Conservation (phyloP, 2,329 filamentous ascomycete genomes). For the Hirsutella rhossiliensis region DNA sequence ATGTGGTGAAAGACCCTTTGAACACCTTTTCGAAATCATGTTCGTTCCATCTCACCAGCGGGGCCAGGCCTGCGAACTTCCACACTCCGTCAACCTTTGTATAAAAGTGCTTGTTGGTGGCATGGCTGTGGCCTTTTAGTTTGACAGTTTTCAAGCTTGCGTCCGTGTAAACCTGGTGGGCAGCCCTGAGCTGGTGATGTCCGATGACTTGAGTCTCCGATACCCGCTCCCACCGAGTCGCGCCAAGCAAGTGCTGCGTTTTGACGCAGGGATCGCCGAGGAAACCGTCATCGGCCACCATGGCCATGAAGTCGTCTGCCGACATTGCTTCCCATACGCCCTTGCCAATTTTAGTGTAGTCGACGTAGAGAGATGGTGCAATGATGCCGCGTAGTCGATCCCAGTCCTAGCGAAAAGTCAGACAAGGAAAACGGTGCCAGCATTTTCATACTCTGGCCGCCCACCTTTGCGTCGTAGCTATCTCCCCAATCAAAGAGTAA, state of each 20-base stretch:
- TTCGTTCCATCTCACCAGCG: slow-evolving; percentile 45
- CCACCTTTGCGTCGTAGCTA: too few relatives aligned
- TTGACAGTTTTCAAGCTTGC: slow-evolving; percentile 37
- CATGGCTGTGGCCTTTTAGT: slow-evolving; percentile 40
- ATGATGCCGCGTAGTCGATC: not conserved
- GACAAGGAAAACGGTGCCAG: not conserved
- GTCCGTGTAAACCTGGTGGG: slow-evolving; percentile 48
- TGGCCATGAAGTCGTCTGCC: slow-evolving; percentile 46
- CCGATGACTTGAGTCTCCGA: slow-evolving; percentile 46
- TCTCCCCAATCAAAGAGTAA: too few relatives aligned
- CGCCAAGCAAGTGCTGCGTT: slow-evolving; percentile 54
- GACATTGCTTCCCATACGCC: slow-evolving; percentile 44
- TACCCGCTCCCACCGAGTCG: slow-evolving; percentile 44
- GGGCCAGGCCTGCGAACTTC: slow-evolving; percentile 47
- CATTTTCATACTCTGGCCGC: too few relatives aligned
- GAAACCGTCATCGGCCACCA: slow-evolving; percentile 44
- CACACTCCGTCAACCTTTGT: slow-evolving; percentile 44
- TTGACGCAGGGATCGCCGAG: slow-evolving; percentile 49
- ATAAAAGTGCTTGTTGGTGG: slow-evolving; percentile 46
- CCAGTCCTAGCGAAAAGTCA: not conserved
- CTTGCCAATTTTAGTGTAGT: not conserved
- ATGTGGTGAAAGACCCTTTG: not conserved
- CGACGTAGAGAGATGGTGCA: not conserved
- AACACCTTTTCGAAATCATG: slow-evolving; percentile 47
- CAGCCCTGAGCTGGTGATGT: slow-evolving; percentile 48